Evolutionary conservation across 208 protist species (phyloP).

Genomic region (Trypanosomatidae sp.): DNA sequence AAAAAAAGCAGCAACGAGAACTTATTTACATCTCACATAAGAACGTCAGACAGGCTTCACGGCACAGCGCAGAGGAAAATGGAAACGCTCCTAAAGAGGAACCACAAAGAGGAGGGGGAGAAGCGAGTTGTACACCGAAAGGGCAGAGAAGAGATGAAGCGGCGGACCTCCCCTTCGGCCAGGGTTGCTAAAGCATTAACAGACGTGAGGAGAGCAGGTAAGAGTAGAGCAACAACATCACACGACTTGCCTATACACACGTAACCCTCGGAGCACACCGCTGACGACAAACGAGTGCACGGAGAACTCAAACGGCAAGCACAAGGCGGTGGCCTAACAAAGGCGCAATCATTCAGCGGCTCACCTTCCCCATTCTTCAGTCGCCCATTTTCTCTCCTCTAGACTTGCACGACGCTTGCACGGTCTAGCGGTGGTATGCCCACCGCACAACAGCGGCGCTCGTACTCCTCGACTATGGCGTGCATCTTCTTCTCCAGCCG

Average conservation of each 20-base stretch:
- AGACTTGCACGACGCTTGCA: constrained; percentile 40
- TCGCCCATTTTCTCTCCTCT: background rate
- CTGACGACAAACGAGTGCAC: background rate
- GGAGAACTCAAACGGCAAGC: background rate
- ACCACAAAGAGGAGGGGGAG: background rate
- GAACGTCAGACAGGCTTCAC: background rate
- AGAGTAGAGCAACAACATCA: background rate
- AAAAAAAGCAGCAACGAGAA: background rate
- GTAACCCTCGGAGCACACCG: background rate
- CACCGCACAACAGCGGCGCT: constrained; percentile 65
- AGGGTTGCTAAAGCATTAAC: background rate
- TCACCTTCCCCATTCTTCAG: background rate
- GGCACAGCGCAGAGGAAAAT: background rate
- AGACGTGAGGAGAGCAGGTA: background rate
- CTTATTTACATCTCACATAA: constrained; percentile 3
- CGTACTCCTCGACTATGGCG: constrained; percentile 73
- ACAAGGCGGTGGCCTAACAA: background rate
- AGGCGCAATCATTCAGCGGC: background rate
- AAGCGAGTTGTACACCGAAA: background rate
- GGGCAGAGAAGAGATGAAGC: background rate
- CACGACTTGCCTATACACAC: no score
- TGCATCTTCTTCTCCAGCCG: constrained; percentile 68
- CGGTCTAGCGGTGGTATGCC: constrained; percentile 53
- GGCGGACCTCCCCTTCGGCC: background rate
- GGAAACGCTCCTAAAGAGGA: background rate